Percentiles rank a stretch among this genome's conserved stretches.
These are phyloP conservation scores for Neolentinus lepideus DNA, from an alignment of 1,284 basidiomycete genomes.

Conservation along the genomic window DNA sequence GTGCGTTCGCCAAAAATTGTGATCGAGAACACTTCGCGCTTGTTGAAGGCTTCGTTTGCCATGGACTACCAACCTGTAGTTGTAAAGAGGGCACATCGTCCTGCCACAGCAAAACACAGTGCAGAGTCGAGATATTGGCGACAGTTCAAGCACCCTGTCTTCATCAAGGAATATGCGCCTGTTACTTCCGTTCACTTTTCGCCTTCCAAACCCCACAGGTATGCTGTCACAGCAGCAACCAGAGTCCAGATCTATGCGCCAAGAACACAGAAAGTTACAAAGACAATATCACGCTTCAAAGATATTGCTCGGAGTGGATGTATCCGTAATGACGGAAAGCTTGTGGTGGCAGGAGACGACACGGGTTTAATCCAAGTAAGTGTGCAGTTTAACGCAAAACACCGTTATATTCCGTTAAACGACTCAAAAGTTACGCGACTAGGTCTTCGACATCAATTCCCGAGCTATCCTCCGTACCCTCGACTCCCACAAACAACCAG, in stretches of 20 bases:
- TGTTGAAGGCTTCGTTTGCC: slow-evolving; percentile 1
- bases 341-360: slow-evolving; percentile 94
- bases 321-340: slow-evolving; percentile 89
- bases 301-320: slow-evolving; percentile 87
- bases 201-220: slow-evolving; percentile 79
- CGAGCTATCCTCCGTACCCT: slow-evolving; percentile 91
- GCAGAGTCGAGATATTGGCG: slow-evolving; percentile 77
- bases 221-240: slow-evolving; percentile 93
- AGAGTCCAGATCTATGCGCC: slow-evolving; percentile 95
- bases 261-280: slow-evolving; percentile 90
- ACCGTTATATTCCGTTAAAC: neutral
- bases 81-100: slow-evolving; percentile 51
- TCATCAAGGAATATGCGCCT: slow-evolving; percentile 92
- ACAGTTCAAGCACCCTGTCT: slow-evolving; percentile 78
- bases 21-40: neutral
- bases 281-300: slow-evolving; percentile 96
- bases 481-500: slow-evolving; percentile 90
- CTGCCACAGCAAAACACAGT: slow-evolving; percentile 50
- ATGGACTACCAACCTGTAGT: slow-evolving; percentile 81
- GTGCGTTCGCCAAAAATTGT: slow-evolving; percentile 3
- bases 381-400: slow-evolving; percentile 6
- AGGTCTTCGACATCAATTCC: slow-evolving; percentile 94
- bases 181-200: slow-evolving; percentile 91
- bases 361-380: slow-evolving; percentile 85
- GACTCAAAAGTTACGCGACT: slow-evolving; percentile 5